phyloP scores from a whole-genome alignment of 192 early-diverging fungal genomes.

The Coemansia sp. region DNA sequence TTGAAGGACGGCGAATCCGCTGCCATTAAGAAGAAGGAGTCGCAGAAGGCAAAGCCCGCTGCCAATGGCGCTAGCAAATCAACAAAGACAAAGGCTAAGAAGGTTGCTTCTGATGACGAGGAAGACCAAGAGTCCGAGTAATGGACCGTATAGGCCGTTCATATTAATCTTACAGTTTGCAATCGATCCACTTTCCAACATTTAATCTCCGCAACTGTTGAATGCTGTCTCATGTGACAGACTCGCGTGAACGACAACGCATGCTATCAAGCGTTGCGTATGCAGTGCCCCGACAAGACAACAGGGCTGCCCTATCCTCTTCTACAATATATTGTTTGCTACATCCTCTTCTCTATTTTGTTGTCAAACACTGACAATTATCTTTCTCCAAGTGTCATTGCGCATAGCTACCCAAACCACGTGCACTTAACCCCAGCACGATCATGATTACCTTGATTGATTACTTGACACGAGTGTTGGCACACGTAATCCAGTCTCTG shows the following conservation, averaged over 20 bases:
- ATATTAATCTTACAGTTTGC: not conserved
- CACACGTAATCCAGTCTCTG: constrained; percentile 4
- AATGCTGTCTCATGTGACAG: not conserved
- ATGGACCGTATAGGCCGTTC: not conserved
- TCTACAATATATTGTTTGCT: not conserved
- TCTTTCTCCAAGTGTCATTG: not conserved
- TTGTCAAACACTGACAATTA: not conserved
- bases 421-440: not conserved
- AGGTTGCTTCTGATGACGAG: not conserved
- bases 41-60: not conserved
- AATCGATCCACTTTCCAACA: not conserved
- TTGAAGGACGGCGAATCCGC: not conserved
- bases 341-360: not conserved
- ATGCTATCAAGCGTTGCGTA: not conserved
- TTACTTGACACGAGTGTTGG: not conserved
- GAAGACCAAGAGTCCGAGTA: not conserved
- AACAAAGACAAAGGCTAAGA: not conserved
- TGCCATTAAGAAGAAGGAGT: not conserved
- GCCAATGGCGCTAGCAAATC: not conserved
- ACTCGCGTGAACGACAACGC: not conserved
- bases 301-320: not conserved
- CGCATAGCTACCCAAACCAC: not conserved
- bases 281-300: not conserved
- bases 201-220: not conserved
- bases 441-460: constrained; percentile 5